Evolutionary conservation across 345 rosid genomes (phyloP), one percentile per base, ranked within the genome.

Genomic region (Balakata baccata): DNA sequence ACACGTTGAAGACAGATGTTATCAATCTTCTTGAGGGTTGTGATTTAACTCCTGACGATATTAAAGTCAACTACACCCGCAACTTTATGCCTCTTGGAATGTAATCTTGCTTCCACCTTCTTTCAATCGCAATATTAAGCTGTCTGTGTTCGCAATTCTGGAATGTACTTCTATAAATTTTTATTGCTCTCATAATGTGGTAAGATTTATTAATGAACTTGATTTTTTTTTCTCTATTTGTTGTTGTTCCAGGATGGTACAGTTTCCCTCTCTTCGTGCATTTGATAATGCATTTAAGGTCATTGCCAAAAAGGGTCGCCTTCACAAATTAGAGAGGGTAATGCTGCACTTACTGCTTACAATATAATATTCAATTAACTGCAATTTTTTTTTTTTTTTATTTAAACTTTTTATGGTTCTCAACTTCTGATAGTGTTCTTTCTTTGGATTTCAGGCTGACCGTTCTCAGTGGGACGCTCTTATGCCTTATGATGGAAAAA

Each of bases 321-420:
- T 88, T 0, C 83, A 83, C 84, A 86, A 11, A 77, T 76, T 89
- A 77, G 93, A 87, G 37, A 89, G 52, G 92, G 98, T 88, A 81
- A 81, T 59, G 71, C 45, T 59, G 41, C 38, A 66, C 20, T 70
- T 4, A 67, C 63, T 16, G 56, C 13, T 51, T 29, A 64, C 3
- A 39, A 25, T n/a, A n/a, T 43, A 57, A 4, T 9, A 14, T 66
- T 50, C 68, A 54, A 17, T 7, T 60, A 34, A 13, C 68, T 12
- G 20, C 10, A 8, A 7, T 37, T n/a, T 14, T 29, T 17, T 37
- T n/a, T 14, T 29, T 61, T 12, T 61, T 37, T 3, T 16, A 8
- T 6, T 61, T 37, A 60, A 11, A 11, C 34, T 29, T 51, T 72
- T 68, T 66, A 25, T 64, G 52, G 52, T 20, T 46, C n/a, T n/a